These are phyloP conservation scores for Amanita muscaria DNA, from an alignment of 768 basidiomycete genomes.

Conservation along the genomic window DNA sequence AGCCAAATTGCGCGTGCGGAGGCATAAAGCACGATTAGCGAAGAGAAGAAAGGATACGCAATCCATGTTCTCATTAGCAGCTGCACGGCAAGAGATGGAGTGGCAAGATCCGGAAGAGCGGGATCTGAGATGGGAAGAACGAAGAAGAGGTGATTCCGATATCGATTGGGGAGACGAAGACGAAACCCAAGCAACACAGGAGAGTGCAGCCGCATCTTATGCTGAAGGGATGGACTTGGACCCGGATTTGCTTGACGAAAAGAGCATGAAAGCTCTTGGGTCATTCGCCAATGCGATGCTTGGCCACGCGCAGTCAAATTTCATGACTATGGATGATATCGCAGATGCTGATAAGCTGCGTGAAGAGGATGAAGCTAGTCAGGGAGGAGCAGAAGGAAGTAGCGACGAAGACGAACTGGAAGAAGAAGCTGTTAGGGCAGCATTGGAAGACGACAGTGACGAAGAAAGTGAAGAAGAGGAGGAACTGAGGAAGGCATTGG, in stretches of 20 bases:
- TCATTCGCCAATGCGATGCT: constrained; percentile 44
- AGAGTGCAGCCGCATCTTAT: constrained; percentile 19
- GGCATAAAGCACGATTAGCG: constrained; percentile 15
- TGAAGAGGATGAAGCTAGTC: constrained; percentile 19
- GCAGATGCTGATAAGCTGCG: constrained; percentile 42
- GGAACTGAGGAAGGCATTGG: constrained; percentile 30
- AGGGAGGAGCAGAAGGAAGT: constrained; percentile 17
- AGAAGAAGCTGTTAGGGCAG: constrained; percentile 24
- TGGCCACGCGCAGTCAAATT: constrained; percentile 31
- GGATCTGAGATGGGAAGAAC: constrained; percentile 37
- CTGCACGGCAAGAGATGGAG: constrained; percentile 44
- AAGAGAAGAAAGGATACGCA: constrained; percentile 13
- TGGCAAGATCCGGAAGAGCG: constrained; percentile 30
- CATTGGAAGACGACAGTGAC: constrained; percentile 29
- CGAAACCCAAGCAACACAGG: constrained; percentile 20
- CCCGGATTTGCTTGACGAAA: constrained; percentile 33
- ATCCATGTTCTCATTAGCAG: constrained; percentile 39
- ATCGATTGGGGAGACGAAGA: constrained; percentile 53
- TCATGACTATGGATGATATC: constrained; percentile 61
- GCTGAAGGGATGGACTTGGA: constrained; percentile 61
- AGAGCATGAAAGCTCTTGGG: constrained; percentile 41
- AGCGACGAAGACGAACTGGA: constrained; percentile 25
- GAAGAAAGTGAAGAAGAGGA: constrained; percentile 38
- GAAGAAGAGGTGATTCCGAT: constrained; percentile 58
- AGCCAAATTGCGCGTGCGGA: constrained; percentile 16